These are phyloP conservation scores for Botrytis byssoidea DNA, from an alignment of 2,329 filamentous ascomycete species.

Conservation along the genomic window DNA sequence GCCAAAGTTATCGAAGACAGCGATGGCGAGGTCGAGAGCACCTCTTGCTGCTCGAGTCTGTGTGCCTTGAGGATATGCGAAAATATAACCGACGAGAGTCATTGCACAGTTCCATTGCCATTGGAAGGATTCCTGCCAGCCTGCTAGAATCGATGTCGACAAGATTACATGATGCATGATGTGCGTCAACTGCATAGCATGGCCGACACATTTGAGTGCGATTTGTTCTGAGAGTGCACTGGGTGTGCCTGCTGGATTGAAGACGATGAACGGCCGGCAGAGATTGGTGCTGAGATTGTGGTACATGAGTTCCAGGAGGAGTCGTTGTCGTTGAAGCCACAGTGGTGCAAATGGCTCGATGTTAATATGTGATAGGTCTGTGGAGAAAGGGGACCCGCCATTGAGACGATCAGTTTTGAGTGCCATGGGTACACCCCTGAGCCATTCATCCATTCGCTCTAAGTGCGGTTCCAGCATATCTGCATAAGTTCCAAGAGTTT, in stretches of 20 bases:
- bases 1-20: constrained; percentile 42
- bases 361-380: constrained; percentile 39
- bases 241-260: constrained; percentile 28
- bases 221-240: constrained; percentile 34
- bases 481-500: constrained; percentile 36
- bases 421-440: constrained; percentile 40
- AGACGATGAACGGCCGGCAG: constrained; percentile 44
- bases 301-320: constrained; percentile 46
- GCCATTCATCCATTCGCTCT: constrained; percentile 38
- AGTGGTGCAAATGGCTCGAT: constrained; percentile 41
- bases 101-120: constrained; percentile 47
- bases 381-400: constrained; percentile 41
- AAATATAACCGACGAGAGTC: constrained; percentile 43
- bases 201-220: constrained; percentile 37
- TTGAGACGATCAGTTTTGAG: constrained; percentile 42
- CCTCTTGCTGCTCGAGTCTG: constrained; percentile 37
- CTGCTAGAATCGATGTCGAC: constrained; percentile 39
- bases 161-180: constrained; percentile 43
- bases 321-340: constrained; percentile 46
- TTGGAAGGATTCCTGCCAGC: constrained; percentile 44
- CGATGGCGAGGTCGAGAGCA: constrained; percentile 40
- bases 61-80: constrained; percentile 41
- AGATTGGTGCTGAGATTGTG: constrained; percentile 43
- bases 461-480: constrained; percentile 34
- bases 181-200: constrained; percentile 42